phyloP scores from a whole-genome alignment of 2,329 filamentous ascomycete genomes.

The Stachybotrys chartarum region DNA sequence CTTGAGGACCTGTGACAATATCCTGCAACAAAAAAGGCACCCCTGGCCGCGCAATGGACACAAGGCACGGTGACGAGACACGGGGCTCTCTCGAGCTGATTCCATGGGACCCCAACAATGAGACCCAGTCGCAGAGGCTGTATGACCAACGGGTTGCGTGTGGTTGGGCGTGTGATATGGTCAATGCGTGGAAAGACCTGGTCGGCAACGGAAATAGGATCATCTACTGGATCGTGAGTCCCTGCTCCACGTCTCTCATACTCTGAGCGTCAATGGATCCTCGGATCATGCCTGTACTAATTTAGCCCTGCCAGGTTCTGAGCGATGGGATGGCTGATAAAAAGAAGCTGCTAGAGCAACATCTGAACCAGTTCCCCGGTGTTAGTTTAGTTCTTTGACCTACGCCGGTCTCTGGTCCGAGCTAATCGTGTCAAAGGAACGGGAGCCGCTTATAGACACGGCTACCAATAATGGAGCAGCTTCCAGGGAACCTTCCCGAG shows the following conservation, averaged over 20 bases:
- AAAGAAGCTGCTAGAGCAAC: background rate
- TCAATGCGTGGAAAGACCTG: conserved; percentile 25
- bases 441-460: conserved; percentile 24
- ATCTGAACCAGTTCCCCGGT: background rate
- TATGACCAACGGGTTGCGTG: conserved; percentile 36
- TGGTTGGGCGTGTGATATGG: conserved; percentile 32
- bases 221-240: conserved; percentile 33
- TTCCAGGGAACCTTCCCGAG: conserved; percentile 19
- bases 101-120: conserved; percentile 34
- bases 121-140: conserved; percentile 31
- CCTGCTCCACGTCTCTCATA: background rate
- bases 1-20: no score
- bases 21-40: background rate
- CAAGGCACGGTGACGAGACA: background rate
- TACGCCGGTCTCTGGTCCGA: background rate
- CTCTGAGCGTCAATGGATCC: background rate
- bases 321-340: background rate
- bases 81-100: conserved; percentile 25
- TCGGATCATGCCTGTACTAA: background rate
- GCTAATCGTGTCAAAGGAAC: conserved; percentile 18
- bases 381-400: background rate
- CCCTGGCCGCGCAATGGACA: background rate
- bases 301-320: background rate
- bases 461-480: conserved; percentile 19
- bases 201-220: conserved; percentile 25